Evolutionary conservation across 1,139 yeast species (phyloP).

Genomic region (Magnusiomyces tetraspermus): DNA sequence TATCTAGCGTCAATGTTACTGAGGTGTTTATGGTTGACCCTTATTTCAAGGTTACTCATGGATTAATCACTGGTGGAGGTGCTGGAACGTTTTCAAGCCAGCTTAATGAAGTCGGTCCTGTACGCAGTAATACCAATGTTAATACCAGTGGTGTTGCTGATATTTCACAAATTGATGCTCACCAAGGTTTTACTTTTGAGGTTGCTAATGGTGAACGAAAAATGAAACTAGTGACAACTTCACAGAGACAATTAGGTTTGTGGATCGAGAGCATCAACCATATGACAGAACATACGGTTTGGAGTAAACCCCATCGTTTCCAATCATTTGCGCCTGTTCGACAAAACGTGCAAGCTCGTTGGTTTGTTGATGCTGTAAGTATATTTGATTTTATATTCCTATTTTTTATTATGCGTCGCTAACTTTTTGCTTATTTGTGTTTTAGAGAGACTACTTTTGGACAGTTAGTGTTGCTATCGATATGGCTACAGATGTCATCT

Average conservation of each 20-base stretch:
- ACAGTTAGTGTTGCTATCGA: conserved; percentile 86
- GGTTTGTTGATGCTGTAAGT: conserved; percentile 79
- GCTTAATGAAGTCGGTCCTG: neutral
- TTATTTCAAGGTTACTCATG: conserved; percentile 43
- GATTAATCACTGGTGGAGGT: neutral
- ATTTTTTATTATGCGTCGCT: no score
- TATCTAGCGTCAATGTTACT: conserved; percentile 75
- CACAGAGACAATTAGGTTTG: conserved; percentile 56
- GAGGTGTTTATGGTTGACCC: conserved; percentile 85
- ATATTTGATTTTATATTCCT: neutral
- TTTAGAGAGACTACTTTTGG: conserved; percentile 79
- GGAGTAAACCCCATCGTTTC: conserved; percentile 71
- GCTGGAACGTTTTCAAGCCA: conserved; percentile 1
- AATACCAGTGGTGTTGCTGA: conserved; percentile 8
- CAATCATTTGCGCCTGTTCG: conserved; percentile 90
- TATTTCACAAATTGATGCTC: conserved; percentile 4
- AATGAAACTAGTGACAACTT: conserved; percentile 61
- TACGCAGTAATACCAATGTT: conserved; percentile 8
- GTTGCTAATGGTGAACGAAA: conserved; percentile 73
- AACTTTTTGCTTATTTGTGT: conserved; percentile 5
- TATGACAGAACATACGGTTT: conserved; percentile 59
- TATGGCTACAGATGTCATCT: conserved; percentile 89
- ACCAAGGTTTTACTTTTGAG: conserved; percentile 42
- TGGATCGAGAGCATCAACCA: conserved; percentile 71
- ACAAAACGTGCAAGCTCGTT: conserved; percentile 76